A percentile compares a stretch with the other conserved stretches of the same genome.
phyloP scores from a whole-genome alignment of 2,329 filamentous ascomycete genomes.

The Fusarium albidum region DNA sequence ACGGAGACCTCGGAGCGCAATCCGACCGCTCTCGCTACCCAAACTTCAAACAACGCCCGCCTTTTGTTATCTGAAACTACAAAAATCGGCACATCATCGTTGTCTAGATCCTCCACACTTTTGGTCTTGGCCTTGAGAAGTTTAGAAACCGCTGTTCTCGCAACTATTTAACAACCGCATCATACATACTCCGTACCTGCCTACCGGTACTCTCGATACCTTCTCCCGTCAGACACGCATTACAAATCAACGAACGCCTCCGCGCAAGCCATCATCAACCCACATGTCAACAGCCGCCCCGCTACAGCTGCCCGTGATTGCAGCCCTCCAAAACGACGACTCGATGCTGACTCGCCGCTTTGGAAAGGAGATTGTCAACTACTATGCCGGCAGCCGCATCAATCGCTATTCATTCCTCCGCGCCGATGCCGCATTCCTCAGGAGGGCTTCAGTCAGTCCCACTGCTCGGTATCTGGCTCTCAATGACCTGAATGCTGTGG shows the following conservation, averaged over 20 bases:
- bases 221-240: constrained; percentile 6
- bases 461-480: constrained; percentile 79
- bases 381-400: constrained; percentile 80
- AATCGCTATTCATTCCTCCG: constrained; percentile 85
- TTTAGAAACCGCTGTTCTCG: too few relatives aligned
- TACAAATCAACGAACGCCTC: constrained; percentile 26
- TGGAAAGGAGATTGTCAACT: constrained; percentile 82
- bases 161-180: too few relatives aligned
- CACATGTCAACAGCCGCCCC: constrained; percentile 43
- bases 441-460: constrained; percentile 70
- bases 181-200: too few relatives aligned
- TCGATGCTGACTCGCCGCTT: constrained; percentile 80
- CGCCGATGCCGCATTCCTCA: constrained; percentile 74
- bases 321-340: constrained; percentile 56
- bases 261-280: constrained; percentile 8
- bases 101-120: not conserved
- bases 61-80: constrained; percentile 17
- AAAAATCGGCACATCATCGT: not conserved
- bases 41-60: constrained; percentile 4
- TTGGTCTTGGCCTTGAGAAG: not conserved
- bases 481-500: constrained; percentile 79
- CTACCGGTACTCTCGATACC: not conserved
- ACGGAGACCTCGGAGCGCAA: constrained; percentile 27
- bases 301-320: constrained; percentile 53
- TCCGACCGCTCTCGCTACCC: constrained; percentile 5